A percentile compares a stretch with the other conserved stretches of the same genome.
phyloP scores from a whole-genome alignment of 148 eudicot genomes.

The Dianthus caryophyllus region DNA sequence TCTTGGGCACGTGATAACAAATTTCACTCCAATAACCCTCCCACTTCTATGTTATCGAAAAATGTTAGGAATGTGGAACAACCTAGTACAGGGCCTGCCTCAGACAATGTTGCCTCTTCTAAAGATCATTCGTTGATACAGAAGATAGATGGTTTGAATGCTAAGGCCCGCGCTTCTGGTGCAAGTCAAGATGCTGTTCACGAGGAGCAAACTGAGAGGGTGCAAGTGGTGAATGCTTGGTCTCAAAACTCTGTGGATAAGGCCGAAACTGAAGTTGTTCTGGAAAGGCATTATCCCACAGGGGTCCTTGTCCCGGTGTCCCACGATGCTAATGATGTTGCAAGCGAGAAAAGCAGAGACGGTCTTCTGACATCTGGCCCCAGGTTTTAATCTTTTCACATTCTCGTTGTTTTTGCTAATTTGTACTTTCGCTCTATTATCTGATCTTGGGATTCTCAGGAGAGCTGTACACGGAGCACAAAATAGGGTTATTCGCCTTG shows the following conservation, averaged over 20 bases:
- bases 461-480: slow-evolving; percentile 45
- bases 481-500: slow-evolving; percentile 39
- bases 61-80: slow-evolving; percentile 27
- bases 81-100: slow-evolving; percentile 23
- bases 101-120: slow-evolving; percentile 32
- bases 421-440: not conserved
- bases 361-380: slow-evolving; percentile 26
- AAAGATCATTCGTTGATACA: slow-evolving; percentile 58
- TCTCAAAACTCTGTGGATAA: slow-evolving; percentile 16
- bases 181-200: slow-evolving; percentile 27
- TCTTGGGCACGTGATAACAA: slow-evolving; percentile 23
- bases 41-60: slow-evolving; percentile 29
- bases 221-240: slow-evolving; percentile 25
- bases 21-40: slow-evolving; percentile 20
- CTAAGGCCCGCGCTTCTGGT: slow-evolving; percentile 67
- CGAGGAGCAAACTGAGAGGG: slow-evolving; percentile 32
- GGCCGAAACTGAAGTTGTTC: slow-evolving; percentile 27
- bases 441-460: slow-evolving; percentile 45
- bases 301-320: slow-evolving; percentile 38
- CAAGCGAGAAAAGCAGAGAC: slow-evolving; percentile 34
- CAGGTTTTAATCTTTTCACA: slow-evolving; percentile 45
- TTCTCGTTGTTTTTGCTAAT: not conserved
- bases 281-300: slow-evolving; percentile 33
- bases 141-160: slow-evolving; percentile 83
- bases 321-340: slow-evolving; percentile 23